A percentile compares a stretch with the other conserved stretches of the same genome.
phyloP scores from a whole-genome alignment of 495 filamentous ascomycete species.

The Entonaema liquescens region DNA sequence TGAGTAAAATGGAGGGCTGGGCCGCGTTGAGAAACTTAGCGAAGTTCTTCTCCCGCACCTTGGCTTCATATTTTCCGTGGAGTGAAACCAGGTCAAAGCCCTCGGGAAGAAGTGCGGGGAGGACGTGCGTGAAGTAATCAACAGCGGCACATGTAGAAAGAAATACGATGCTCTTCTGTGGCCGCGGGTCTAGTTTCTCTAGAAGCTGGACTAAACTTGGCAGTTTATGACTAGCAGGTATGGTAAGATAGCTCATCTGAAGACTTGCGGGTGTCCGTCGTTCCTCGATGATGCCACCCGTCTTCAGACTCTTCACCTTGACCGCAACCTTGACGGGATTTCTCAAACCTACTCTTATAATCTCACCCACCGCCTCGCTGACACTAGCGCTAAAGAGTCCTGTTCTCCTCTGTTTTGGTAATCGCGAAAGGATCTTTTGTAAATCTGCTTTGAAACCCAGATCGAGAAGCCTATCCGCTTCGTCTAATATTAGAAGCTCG shows the following conservation, averaged over 20 bases:
- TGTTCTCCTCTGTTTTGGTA: slow-evolving; percentile 93
- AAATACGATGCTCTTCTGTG: slow-evolving; percentile 90
- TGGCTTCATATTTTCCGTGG: slow-evolving; percentile 87
- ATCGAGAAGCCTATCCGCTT: slow-evolving; percentile 91
- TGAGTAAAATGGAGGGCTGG: slow-evolving; percentile 82
- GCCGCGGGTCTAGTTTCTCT: slow-evolving; percentile 69
- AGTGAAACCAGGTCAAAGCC: slow-evolving; percentile 78
- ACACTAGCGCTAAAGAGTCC: slow-evolving; percentile 94
- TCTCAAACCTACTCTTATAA: slow-evolving; percentile 89
- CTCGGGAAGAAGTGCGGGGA: slow-evolving; percentile 70
- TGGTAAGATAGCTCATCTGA: slow-evolving; percentile 87
- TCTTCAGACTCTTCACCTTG: slow-evolving; percentile 73
- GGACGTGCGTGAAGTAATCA: slow-evolving; percentile 84
- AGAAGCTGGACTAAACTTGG: slow-evolving; percentile 77
- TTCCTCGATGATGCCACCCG: slow-evolving; percentile 76
- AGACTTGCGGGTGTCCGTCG: slow-evolving; percentile 85
- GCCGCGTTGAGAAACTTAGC: slow-evolving; percentile 72
- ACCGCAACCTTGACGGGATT: slow-evolving; percentile 95
- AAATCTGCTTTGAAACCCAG: slow-evolving; percentile 94
- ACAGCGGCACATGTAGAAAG: slow-evolving; percentile 95
- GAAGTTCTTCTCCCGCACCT: slow-evolving; percentile 83
- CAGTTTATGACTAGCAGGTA: slow-evolving; percentile 78
- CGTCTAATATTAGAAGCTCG: slow-evolving; percentile 90
- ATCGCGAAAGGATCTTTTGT: slow-evolving; percentile 79
- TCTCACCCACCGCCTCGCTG: slow-evolving; percentile 87